Evolutionary conservation across 2,329 filamentous ascomycete species (phyloP).

Genomic region (Verticillium isaacii): DNA sequence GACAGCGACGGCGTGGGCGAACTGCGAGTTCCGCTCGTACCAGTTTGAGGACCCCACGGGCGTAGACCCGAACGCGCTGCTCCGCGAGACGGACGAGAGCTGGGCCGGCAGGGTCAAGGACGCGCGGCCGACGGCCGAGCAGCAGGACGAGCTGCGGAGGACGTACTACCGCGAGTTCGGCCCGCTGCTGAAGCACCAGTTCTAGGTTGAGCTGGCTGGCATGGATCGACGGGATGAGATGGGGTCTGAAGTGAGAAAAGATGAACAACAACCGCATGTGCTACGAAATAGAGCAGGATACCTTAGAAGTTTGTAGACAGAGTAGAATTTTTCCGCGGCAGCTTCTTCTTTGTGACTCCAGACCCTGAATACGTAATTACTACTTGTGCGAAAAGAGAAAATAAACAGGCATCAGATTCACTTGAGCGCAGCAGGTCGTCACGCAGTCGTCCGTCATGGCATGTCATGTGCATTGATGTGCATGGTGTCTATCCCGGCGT

Average conservation of each 20-base stretch:
- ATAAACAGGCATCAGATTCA: not conserved
- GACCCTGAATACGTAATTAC: too few species aligned
- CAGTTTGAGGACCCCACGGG: slow-evolving; percentile 52
- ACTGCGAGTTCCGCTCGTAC: slow-evolving; percentile 69
- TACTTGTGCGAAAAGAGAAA: too few species aligned
- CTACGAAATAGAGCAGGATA: too few species aligned
- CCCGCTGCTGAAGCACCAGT: slow-evolving; percentile 30
- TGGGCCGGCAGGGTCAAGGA: slow-evolving; percentile 38
- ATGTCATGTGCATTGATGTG: not conserved
- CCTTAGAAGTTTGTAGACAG: too few species aligned
- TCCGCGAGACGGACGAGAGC: slow-evolving; percentile 46
- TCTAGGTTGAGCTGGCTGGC: not conserved
- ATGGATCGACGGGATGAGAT: not conserved
- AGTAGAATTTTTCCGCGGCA: too few species aligned
- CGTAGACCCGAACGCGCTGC: slow-evolving; percentile 39
- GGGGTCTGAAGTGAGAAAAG: not conserved
- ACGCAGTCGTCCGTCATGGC: not conserved
- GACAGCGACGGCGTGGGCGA: slow-evolving; percentile 66
- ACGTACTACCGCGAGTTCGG: slow-evolving; percentile 29
- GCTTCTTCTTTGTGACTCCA: too few species aligned
- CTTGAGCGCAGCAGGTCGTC: too few species aligned
- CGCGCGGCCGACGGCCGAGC: slow-evolving; percentile 32
- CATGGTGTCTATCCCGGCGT: not conserved
- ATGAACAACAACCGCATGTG: too few species aligned
- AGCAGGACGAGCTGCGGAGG: slow-evolving; percentile 39